These are phyloP conservation scores for Ophiognomonia clavigignenti-juglandacearum DNA, from an alignment of 2,329 filamentous ascomycete genomes.

Conservation along the genomic window DNA sequence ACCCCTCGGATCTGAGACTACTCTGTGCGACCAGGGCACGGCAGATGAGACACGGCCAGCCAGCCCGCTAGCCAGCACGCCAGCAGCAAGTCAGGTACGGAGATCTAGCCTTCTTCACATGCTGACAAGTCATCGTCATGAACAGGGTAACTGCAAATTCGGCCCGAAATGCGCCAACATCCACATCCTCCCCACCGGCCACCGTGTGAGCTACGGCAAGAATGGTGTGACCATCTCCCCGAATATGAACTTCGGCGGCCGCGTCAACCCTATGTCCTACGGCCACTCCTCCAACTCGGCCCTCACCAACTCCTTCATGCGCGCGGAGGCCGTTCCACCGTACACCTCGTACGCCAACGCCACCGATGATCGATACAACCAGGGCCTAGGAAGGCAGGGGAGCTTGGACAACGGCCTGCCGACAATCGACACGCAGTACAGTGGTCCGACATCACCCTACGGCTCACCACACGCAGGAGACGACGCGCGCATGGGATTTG, in stretches of 20 bases:
- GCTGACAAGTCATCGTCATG: slow-evolving; percentile 6
- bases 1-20: background rate
- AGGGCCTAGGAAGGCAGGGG: slow-evolving; percentile 41
- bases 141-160: slow-evolving; percentile 96
- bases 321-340: slow-evolving; percentile 47
- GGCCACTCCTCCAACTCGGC: slow-evolving; percentile 63
- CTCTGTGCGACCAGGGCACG: slow-evolving; percentile 13
- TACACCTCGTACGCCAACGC: slow-evolving; percentile 44
- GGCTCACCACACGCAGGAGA: slow-evolving; percentile 79
- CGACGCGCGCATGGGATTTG: slow-evolving; percentile 58
- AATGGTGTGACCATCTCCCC: slow-evolving; percentile 61
- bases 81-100: background rate
- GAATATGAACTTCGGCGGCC: slow-evolving; percentile 55
- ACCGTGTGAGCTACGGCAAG: slow-evolving; percentile 78
- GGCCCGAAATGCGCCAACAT: slow-evolving; percentile 96
- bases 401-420: slow-evolving; percentile 53
- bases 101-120: background rate
- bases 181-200: slow-evolving; percentile 89
- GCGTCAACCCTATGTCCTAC: slow-evolving; percentile 61
- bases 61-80: no score
- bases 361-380: slow-evolving; percentile 37
- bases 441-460: slow-evolving; percentile 57
- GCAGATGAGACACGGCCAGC: slow-evolving; percentile 1
- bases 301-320: slow-evolving; percentile 69
- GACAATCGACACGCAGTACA: slow-evolving; percentile 54